Conservation (phyloP, 2,329 filamentous ascomycete species). For the Penicillium sp. region DNA sequence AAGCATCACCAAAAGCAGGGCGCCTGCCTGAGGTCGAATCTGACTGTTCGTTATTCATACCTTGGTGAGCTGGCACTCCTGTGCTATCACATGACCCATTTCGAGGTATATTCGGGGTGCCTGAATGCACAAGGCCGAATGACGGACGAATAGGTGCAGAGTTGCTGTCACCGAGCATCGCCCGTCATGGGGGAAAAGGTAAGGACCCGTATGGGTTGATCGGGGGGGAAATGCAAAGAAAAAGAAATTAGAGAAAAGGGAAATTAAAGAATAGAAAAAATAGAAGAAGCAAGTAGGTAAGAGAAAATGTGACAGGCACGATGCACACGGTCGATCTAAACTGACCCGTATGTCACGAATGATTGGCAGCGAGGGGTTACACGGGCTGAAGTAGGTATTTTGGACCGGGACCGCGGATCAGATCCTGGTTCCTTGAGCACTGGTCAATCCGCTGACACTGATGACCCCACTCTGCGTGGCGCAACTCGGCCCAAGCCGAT, state of each 20-base stretch:
- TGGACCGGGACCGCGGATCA: slow-evolving; percentile 5
- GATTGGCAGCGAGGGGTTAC: slow-evolving; percentile 14
- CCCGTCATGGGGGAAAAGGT: slow-evolving; percentile 11
- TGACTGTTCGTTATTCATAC: slow-evolving; percentile 18
- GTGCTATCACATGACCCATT: slow-evolving; percentile 24
- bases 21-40: neutral
- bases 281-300: neutral
- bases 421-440: neutral
- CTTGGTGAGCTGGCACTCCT: slow-evolving; percentile 9
- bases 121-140: slow-evolving; percentile 1
- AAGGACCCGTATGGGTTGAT: neutral
- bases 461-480: slow-evolving; percentile 15
- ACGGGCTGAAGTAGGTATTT: slow-evolving; percentile 11
- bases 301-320: slow-evolving; percentile 12
- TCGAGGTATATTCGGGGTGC: slow-evolving; percentile 5
- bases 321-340: slow-evolving; percentile 1
- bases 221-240: neutral
- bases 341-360: slow-evolving; percentile 5
- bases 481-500: slow-evolving; percentile 3
- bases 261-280: neutral
- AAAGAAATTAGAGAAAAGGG: neutral
- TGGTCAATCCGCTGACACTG: slow-evolving; percentile 12
- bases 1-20: neutral
- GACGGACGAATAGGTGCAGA: slow-evolving; percentile 6
- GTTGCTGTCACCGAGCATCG: slow-evolving; percentile 18